Conservation (phyloP, 2,329 filamentous ascomycete genomes). For the Ophiostoma piceae region DNA sequence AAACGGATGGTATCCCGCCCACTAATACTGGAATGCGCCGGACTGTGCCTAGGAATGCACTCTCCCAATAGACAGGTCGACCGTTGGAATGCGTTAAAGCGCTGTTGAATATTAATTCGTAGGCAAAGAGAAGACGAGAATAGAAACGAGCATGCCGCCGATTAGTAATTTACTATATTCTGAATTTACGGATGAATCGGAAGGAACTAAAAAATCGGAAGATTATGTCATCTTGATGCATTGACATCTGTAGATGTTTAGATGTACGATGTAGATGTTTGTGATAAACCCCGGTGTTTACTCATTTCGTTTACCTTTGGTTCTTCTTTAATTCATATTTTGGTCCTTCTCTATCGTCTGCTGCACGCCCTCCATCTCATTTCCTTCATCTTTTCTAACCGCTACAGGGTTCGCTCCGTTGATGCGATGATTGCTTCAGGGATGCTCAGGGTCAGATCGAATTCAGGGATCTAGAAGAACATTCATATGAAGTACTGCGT, state of each 20-base stretch:
- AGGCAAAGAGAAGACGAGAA: neutral
- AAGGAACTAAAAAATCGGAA: neutral
- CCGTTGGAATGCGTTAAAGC: neutral
- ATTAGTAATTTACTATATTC: neutral
- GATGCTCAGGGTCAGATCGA: neutral
- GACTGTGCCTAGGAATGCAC: neutral
- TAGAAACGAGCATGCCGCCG: neutral
- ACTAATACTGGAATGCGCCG: neutral
- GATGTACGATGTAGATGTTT: neutral
- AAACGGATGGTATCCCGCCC: neutral
- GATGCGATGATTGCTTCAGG: constrained; percentile 12
- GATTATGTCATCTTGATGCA: constrained; percentile 1
- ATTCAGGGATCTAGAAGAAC: neutral
- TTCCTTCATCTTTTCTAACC: neutral
- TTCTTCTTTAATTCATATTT: no score
- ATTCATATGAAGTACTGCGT: neutral
- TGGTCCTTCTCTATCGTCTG: neutral
- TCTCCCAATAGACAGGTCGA: neutral
- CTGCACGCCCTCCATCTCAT: neutral
- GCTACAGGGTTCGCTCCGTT: neutral
- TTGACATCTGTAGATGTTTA: neutral
- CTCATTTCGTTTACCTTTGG: neutral
- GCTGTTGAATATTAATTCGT: neutral
- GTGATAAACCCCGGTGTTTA: neutral
- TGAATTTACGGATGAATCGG: neutral